Evolutionary conservation across 2,329 filamentous ascomycete species (phyloP), one percentile per base, ranked within the genome.

Genomic region (Sclerotiophoma versabilis): DNA sequence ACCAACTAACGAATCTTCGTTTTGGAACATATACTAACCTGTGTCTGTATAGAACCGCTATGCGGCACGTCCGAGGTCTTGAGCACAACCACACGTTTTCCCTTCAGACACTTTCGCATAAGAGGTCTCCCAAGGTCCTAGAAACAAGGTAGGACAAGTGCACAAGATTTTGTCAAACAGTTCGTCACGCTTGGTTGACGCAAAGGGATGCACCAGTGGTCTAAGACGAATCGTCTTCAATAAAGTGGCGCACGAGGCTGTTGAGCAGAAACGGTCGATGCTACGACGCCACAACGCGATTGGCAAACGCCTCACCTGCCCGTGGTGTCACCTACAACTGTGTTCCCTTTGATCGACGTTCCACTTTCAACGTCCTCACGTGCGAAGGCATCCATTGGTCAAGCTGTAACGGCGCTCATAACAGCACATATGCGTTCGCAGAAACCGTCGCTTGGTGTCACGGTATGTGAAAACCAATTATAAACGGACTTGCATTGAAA

Each of bases 281-380:
- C 45, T 54, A 48, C 57, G 22, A 43, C 36, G 50, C 52, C 54
- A 58, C 52, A 51, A 52, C 44, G 49, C 49, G 51, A 60, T 54
- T 49, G 49, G 44, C 44, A 42, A 38, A 45, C 37, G 41, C 29
- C 54, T 15, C 36, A 36, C 33, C 41, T 49, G 12, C 41, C 19
- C 25, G 8, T 10, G 1, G 45, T 54, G 51, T 36, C 20, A 54
- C 46, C 33, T 41, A 34, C 41, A 49, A 23, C 34, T 45, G 39
- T 54, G 29, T 32, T 27, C 38, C 51, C 27, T 45, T 46, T 39
- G 23, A 41, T 37, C 22, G 45, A 46, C 34, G 51, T 54, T 54
- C 14, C 46, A 49, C 34, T 10, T 29, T 32, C 17, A 48, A 33
- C 17, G 26, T 42, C 19, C 22, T 41, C 39, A 54, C 45, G 39